These are phyloP conservation scores for Prunus campanulata DNA, from an alignment of 306 rosid genomes.

Conservation along the genomic window DNA sequence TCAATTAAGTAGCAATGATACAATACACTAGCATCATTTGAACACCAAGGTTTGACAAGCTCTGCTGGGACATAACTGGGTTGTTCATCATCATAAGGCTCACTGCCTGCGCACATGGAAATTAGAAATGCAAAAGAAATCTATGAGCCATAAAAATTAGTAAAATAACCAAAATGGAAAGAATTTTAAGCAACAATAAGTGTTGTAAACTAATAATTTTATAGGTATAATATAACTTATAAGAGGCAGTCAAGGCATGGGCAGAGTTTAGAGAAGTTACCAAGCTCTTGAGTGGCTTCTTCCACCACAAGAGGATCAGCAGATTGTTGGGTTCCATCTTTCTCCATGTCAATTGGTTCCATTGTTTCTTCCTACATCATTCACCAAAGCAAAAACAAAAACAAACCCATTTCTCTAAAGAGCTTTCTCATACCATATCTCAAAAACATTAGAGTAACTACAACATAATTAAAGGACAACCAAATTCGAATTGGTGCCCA, in stretches of 20 bases:
- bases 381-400: not conserved
- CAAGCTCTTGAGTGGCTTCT: conserved; percentile 38
- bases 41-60: conserved; percentile 32
- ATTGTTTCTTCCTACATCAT: not conserved
- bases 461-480: not conserved
- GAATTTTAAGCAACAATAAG: not conserved
- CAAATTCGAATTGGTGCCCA: not conserved
- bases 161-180: not conserved
- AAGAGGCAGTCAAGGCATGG: not conserved
- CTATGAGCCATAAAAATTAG: conserved; percentile 1
- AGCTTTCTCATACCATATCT: no score
- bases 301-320: no score
- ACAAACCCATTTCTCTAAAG: not conserved
- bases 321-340: no score
- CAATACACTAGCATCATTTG: conserved; percentile 17
- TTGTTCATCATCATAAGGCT: conserved; percentile 48
- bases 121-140: not conserved
- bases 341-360: not conserved
- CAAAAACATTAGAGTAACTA: not conserved
- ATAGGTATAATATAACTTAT: not conserved
- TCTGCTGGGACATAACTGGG: conserved; percentile 60
- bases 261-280: conserved; percentile 35
- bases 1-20: conserved; percentile 70
- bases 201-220: not conserved
- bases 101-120: conserved; percentile 38